Evolutionary conservation across 2,329 filamentous ascomycete species (phyloP).

Genomic region (Aspergillus fijiensis): DNA sequence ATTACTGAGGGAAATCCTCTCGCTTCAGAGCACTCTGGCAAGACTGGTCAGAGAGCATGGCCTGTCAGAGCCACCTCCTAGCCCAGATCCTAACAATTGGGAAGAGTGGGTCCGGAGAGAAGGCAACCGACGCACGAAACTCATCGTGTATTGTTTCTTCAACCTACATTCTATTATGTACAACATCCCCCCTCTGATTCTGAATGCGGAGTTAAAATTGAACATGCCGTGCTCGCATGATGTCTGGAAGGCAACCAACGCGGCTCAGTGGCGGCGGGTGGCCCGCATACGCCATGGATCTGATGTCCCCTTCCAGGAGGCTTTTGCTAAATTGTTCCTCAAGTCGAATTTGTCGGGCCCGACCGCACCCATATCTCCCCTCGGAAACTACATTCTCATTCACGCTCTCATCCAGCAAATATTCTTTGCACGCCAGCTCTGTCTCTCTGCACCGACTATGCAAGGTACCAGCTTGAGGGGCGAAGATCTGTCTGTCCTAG

Average conservation of each 20-base stretch:
- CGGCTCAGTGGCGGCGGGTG: slow-evolving; percentile 50
- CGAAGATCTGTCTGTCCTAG: slow-evolving; percentile 47
- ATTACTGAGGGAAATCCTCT: slow-evolving; percentile 57
- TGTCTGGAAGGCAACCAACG: slow-evolving; percentile 56
- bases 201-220: slow-evolving; percentile 56
- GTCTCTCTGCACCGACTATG: slow-evolving; percentile 45
- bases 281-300: slow-evolving; percentile 35
- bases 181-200: slow-evolving; percentile 59
- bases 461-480: slow-evolving; percentile 44
- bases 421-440: slow-evolving; percentile 52
- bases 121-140: slow-evolving; percentile 54
- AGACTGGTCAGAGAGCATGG: slow-evolving; percentile 57
- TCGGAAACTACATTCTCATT: slow-evolving; percentile 56
- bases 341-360: slow-evolving; percentile 38
- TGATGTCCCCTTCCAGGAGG: slow-evolving; percentile 45
- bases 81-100: slow-evolving; percentile 50
- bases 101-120: slow-evolving; percentile 56
- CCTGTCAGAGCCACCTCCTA: slow-evolving; percentile 36
- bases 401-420: slow-evolving; percentile 57
- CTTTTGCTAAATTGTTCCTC: slow-evolving; percentile 46
- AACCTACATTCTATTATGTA: slow-evolving; percentile 63
- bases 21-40: slow-evolving; percentile 57
- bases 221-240: slow-evolving; percentile 56
- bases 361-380: slow-evolving; percentile 46
- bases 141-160: slow-evolving; percentile 58